phyloP scores from a whole-genome alignment of 2,329 filamentous ascomycete genomes.

The Monilinia fructigena region DNA sequence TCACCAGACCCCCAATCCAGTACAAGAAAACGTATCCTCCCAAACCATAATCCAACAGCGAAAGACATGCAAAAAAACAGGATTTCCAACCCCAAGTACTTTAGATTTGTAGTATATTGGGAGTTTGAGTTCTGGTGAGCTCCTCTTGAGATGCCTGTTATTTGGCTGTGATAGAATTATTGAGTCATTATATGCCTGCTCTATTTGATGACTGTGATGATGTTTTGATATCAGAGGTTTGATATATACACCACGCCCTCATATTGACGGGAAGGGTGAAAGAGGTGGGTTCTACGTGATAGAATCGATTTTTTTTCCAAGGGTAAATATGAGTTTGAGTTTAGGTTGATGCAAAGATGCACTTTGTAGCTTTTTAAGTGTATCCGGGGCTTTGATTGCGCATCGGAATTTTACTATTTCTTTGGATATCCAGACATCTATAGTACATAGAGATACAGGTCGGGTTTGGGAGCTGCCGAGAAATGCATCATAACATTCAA shows the following conservation, averaged over 20 bases:
- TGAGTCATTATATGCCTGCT: not conserved
- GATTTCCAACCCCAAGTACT: no score
- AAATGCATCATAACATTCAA: slow-evolving; percentile 12
- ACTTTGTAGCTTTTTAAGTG: no score
- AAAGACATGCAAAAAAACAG: no score
- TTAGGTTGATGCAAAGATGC: not conserved
- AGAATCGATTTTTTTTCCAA: not conserved
- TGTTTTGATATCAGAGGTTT: not conserved
- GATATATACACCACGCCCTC: not conserved
- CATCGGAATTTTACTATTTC: not conserved
- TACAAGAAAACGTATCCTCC: no score
- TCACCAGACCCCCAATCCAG: no score
- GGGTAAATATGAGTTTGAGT: not conserved
- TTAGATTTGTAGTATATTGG: no score
- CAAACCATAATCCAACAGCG: no score
- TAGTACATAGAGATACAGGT: slow-evolving; percentile 3
- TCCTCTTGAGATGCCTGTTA: no score
- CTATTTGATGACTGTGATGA: not conserved
- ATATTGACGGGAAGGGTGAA: not conserved
- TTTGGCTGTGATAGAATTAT: not conserved
- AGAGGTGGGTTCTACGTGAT: not conserved
- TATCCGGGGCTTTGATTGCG: not conserved
- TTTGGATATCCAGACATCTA: not conserved
- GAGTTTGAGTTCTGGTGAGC: no score
- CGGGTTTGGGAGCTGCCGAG: not conserved